These are phyloP conservation scores for Sporodiniella umbellata DNA, from an alignment of 371 early-diverging fungal genomes.

Conservation along the genomic window DNA sequence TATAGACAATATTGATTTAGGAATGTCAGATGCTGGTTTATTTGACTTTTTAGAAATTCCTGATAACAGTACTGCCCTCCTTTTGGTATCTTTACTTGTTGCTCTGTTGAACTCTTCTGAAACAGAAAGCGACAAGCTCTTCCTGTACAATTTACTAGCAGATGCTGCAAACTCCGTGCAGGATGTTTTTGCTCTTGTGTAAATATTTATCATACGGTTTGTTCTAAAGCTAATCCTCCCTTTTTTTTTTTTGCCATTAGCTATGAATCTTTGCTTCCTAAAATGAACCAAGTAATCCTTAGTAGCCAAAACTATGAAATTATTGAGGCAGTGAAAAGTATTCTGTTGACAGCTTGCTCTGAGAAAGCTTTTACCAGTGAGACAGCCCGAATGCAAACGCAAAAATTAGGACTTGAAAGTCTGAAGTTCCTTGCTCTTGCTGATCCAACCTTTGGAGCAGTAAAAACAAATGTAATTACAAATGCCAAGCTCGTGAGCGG, in stretches of 20 bases:
- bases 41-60: slow-evolving; percentile 71
- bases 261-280: slow-evolving; percentile 71
- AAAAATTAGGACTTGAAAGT: slow-evolving; percentile 55
- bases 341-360: slow-evolving; percentile 71
- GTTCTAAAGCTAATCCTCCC: no score
- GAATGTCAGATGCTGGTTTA: slow-evolving; percentile 53
- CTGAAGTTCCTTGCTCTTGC: slow-evolving; percentile 47
- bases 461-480: slow-evolving; percentile 38
- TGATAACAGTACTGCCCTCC: slow-evolving; percentile 64
- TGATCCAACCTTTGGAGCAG: slow-evolving; percentile 42
- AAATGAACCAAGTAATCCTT: slow-evolving; percentile 73
- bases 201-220: slow-evolving; percentile 33
- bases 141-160: slow-evolving; percentile 81
- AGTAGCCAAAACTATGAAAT: slow-evolving; percentile 69
- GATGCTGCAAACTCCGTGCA: slow-evolving; percentile 74
- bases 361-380: slow-evolving; percentile 42
- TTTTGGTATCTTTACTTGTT: slow-evolving; percentile 75
- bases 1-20: slow-evolving; percentile 50
- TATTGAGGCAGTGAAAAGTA: slow-evolving; percentile 71
- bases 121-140: slow-evolving; percentile 77
- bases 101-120: slow-evolving; percentile 82
- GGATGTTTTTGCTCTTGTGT: slow-evolving; percentile 75
- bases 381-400: slow-evolving; percentile 28
- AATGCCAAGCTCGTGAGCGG: slow-evolving; percentile 56
- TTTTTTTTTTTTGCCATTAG: slow-evolving; percentile 21